Base-by-base conservation (phyloP, 2,329 filamentous ascomycete species). In the Diatrype stigma region DNA sequence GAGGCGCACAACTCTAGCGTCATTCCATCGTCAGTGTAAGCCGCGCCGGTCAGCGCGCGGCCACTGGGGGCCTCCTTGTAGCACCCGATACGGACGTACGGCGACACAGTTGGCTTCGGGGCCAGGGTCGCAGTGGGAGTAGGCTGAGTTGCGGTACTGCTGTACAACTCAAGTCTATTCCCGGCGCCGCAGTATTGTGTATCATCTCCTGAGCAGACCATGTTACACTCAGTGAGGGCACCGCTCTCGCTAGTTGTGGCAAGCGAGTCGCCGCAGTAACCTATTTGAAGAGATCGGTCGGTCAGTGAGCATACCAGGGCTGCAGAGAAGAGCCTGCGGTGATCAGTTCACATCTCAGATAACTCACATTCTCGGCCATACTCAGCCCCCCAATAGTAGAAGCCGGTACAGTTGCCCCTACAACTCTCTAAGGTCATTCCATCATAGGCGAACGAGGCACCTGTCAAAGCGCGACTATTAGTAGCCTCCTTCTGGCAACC, bases 371-470 rank as follows among this genome's bases (percentile, higher is more conserved):
- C 77, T 26, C 74, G 68, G 10, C 76, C 75, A 53, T 76, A 80
- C 57, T 81, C 77, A 6, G 76, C 74, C 2, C 73, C 78, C 66
- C 72, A 80, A 56, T 75, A 78, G 44, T 67, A 64, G 59, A 71
- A 79, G 1, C 66, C 67, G 2, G 68, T 70, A 66, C 76, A 80
- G 62, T 72, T 75, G 2, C 55, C 54, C 66, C 71, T 69, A 60
- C 77, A 80, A 40, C 63, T 68, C 50, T 78, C 75, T 10, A 78
- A 63, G 2, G 76, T 79, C 76, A 79, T 79, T 21, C 65, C 65
- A 37, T 79, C 73, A 54, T 75, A 73, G 19, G 70, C 73, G 46
- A 71, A 74, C 4, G 64, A 56, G 3, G 65, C 67, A 21, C 66
- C 73, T 16, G 54, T 50, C 6, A 81, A 67, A 5, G 78, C 76